Base-by-base conservation (phyloP, 2,329 filamentous ascomycete species). In the Fusarium mundagurra region DNA sequence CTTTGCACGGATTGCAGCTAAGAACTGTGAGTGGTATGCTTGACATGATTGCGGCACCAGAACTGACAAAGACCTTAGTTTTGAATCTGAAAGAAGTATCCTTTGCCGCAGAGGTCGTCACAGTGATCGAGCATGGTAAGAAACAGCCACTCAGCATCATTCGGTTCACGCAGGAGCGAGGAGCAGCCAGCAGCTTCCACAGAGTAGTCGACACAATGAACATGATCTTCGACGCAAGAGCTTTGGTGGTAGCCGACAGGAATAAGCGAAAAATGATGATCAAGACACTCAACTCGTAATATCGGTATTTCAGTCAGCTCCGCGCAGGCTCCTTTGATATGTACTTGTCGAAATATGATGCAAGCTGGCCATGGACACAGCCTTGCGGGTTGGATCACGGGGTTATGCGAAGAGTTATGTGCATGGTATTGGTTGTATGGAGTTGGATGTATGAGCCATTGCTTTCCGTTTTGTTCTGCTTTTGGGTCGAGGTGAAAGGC, bases 151-250 rank as follows among this genome's bases (percentile, higher is more conserved):
- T 98, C 61, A 93, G 92, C 81, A 91, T 98, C 73, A 91, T 94
- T 36, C 92, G 94, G 41, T 94, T 98, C 81, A 96, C 93, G 3
- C 95, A 98, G 80, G 94, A 96, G 80, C 92, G 92, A 66, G 96
- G 96, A n/a, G 95, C 96, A 4, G 95, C 94, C 43, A 96, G 93
- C 77, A 96, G 93, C 76, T 97, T 98, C 84, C 89, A 94, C 80
- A 92, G 91, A 79, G 93, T 98, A 16, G 89, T 97, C 33, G 92
- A 95, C 67, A 92, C 93, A 7, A 87, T 98, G 76, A 88, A 92
- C 74, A 86, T 89, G 27, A 89, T 94, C 22, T 91, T 97, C 80
- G 87, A 86, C 72, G 86, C 86, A 68, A 90, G 92, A 34, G 87
- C 87, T 33, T 84, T 95, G 76, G 83, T 97, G 36, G 90, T 98